These are phyloP conservation scores for Clitoria ternatea DNA, from an alignment of 306 rosid genomes.

Conservation along the genomic window DNA sequence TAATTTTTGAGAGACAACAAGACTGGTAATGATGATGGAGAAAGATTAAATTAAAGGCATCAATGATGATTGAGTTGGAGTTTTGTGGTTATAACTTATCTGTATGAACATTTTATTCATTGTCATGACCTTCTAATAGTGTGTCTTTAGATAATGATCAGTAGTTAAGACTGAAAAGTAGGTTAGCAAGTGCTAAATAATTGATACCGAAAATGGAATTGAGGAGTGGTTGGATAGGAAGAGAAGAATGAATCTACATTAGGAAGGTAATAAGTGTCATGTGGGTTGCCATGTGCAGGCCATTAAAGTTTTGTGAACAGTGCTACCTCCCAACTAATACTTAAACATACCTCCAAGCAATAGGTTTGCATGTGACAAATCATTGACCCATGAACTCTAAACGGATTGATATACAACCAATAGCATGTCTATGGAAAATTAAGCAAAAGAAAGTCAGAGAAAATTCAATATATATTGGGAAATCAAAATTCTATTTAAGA, in stretches of 20 bases:
- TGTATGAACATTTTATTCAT: constrained; percentile 27
- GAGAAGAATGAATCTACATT: constrained; percentile 30
- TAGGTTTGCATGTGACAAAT: constrained; percentile 62
- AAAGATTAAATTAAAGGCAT: constrained; percentile 31
- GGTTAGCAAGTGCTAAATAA: constrained; percentile 37
- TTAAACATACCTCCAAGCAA: constrained; percentile 38
- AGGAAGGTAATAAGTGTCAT: constrained; percentile 49
- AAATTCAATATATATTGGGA: not conserved
- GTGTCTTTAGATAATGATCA: constrained; percentile 16
- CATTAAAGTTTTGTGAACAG: constrained; percentile 44
- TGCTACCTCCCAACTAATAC: constrained; percentile 32
- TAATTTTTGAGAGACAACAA: constrained; percentile 21
- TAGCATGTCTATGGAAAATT: constrained; percentile 16
- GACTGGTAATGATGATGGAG: constrained; percentile 21
- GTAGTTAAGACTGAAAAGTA: constrained; percentile 20
- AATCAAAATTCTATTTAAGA: constrained; percentile 1
- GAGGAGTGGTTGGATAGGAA: constrained; percentile 36
- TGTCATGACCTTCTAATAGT: not conserved
- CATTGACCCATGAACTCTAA: constrained; percentile 37
- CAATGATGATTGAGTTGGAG: constrained; percentile 34
- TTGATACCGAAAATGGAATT: constrained; percentile 27
- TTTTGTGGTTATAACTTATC: constrained; percentile 24
- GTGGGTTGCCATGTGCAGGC: constrained; percentile 80
- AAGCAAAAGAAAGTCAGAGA: not conserved
- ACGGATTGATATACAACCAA: constrained; percentile 5